phyloP scores from a whole-genome alignment of 768 basidiomycete genomes.

The Boletus reticulatus region DNA sequence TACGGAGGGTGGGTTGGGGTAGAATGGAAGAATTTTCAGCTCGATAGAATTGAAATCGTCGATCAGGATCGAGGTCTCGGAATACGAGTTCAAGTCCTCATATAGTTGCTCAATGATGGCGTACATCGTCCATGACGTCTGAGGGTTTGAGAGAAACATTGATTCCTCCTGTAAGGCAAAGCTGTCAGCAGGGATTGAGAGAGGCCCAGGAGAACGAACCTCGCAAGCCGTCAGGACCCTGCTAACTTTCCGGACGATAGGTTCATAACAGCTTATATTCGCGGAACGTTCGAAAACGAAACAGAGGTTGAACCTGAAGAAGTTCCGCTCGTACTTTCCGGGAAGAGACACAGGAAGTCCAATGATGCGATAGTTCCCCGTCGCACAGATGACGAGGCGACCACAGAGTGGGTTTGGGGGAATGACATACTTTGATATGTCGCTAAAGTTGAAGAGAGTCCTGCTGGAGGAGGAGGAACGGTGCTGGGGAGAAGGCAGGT shows the following conservation, averaged over 20 bases:
- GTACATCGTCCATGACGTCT: slow-evolving; percentile 64
- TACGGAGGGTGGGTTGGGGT: slow-evolving; percentile 88
- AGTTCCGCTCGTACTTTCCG: slow-evolving; percentile 79
- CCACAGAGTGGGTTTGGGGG: slow-evolving; percentile 85
- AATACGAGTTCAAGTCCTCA: slow-evolving; percentile 96
- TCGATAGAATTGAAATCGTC: slow-evolving; percentile 94
- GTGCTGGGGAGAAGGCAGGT: slow-evolving; percentile 43
- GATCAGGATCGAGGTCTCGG: slow-evolving; percentile 90
- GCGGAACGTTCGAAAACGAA: slow-evolving; percentile 93
- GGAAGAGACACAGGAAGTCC: slow-evolving; percentile 85
- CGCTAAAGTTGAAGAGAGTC: slow-evolving; percentile 81
- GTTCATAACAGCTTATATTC: slow-evolving; percentile 94
- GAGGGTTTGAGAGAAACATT: slow-evolving; percentile 74
- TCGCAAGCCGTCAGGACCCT: slow-evolving; percentile 87
- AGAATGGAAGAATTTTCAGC: slow-evolving; percentile 94
- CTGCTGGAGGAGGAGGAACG: slow-evolving; percentile 49
- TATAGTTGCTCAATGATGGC: slow-evolving; percentile 94
- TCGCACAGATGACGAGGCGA: slow-evolving; percentile 83
- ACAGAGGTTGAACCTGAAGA: slow-evolving; percentile 92
- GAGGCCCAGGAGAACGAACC: slow-evolving; percentile 45
- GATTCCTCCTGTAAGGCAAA: slow-evolving; percentile 72
- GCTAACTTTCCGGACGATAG: slow-evolving; percentile 91
- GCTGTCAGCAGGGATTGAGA: slow-evolving; percentile 2
- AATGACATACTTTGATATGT: slow-evolving; percentile 93
- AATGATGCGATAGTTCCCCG: slow-evolving; percentile 79